A percentile compares a stretch with the other conserved stretches of the same genome.
Conservation (phyloP, 2,329 filamentous ascomycete genomes). For the Metarhizium anisopliae region DNA sequence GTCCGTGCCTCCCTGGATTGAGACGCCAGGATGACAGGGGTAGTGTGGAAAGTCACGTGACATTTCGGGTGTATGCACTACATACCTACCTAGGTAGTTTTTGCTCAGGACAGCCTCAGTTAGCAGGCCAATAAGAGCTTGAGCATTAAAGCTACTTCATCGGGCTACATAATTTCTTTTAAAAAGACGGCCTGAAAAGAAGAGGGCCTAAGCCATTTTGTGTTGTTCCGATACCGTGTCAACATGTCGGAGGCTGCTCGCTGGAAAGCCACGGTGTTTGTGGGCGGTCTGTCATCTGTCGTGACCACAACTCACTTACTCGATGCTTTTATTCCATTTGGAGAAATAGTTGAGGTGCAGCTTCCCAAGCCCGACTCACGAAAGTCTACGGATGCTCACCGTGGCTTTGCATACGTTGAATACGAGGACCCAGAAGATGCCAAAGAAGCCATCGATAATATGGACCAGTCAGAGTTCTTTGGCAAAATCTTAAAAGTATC, state of each 20-base stretch:
- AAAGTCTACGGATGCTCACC: conserved; percentile 69
- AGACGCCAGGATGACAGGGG: neutral
- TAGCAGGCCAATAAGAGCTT: neutral
- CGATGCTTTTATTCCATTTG: conserved; percentile 93
- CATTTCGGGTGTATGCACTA: no score
- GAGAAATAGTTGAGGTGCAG: conserved; percentile 86
- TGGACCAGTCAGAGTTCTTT: conserved; percentile 95
- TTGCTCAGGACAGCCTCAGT: neutral
- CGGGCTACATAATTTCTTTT: neutral
- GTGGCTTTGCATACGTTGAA: conserved; percentile 95
- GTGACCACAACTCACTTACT: conserved; percentile 70
- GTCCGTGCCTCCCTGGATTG: conserved; percentile 1
- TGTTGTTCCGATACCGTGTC: neutral
- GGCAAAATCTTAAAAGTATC: conserved; percentile 88
- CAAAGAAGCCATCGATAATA: conserved; percentile 94
- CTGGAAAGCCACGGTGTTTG: conserved; percentile 85
- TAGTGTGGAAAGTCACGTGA: conserved; percentile 9
- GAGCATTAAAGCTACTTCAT: neutral
- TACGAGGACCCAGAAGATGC: conserved; percentile 82
- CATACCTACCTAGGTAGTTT: no score
- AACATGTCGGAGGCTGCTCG: conserved; percentile 73
- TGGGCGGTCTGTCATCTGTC: conserved; percentile 75
- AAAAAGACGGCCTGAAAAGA: neutral
- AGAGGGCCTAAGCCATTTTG: neutral
- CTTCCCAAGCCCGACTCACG: conserved; percentile 80